Evolutionary conservation across 345 rosid species (phyloP).

Genomic region (Raphanus raphanistrum): DNA sequence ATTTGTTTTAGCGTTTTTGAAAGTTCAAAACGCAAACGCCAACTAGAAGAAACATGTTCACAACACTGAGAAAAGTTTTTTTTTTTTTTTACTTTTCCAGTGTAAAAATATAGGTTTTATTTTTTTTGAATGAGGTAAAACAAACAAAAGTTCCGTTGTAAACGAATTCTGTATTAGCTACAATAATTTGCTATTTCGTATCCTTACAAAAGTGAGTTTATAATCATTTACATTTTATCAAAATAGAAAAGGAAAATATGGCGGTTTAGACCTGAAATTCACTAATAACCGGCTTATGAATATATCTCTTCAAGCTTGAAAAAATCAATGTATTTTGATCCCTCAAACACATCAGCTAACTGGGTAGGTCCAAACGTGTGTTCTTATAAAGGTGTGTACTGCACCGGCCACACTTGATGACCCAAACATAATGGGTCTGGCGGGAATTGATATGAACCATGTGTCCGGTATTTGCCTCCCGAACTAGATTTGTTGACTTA

Average conservation of each 20-base stretch:
- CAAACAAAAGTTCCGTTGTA: too few species aligned
- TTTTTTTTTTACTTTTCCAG: neutral
- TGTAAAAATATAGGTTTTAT: neutral
- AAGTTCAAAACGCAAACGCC: neutral
- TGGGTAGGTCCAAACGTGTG: conserved; percentile 85
- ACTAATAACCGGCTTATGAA: conserved; percentile 54
- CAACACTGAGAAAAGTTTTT: neutral
- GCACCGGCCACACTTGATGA: conserved; percentile 56
- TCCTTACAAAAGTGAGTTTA: too few species aligned
- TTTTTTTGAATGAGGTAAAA: too few species aligned
- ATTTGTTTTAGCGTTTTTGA: neutral
- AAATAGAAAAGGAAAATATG: too few species aligned
- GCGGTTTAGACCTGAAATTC: conserved; percentile 28
- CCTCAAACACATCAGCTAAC: conserved; percentile 54
- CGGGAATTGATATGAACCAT: conserved; percentile 66
- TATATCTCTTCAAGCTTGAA: conserved; percentile 71
- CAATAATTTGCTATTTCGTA: too few species aligned
- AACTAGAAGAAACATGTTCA: conserved; percentile 3
- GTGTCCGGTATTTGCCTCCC: conserved; percentile 73
- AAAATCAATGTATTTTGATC: conserved; percentile 74
- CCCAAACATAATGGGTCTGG: conserved; percentile 52
- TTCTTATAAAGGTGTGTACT: conserved; percentile 61
- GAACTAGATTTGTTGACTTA: conserved; percentile 68
- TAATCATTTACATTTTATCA: too few species aligned
- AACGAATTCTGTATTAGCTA: too few species aligned